phyloP scores from a whole-genome alignment of 495 filamentous ascomycete genomes.

The Lophium mytilinum region DNA sequence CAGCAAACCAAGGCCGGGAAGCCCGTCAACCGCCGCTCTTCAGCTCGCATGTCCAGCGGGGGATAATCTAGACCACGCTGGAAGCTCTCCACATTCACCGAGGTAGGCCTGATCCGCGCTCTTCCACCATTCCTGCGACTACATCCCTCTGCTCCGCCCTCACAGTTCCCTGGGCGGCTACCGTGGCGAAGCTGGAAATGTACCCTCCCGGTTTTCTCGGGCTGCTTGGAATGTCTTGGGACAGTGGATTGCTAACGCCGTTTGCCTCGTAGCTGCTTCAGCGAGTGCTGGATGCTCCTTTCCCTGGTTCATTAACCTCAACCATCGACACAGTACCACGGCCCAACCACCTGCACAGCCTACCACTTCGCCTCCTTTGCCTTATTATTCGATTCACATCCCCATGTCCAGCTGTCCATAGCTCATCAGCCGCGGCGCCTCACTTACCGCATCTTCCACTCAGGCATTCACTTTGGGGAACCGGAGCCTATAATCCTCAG shows the following conservation, averaged over 20 bases:
- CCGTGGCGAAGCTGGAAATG: neutral
- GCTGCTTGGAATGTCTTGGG: neutral
- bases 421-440: constrained; percentile 14
- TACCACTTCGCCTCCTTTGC: constrained; percentile 6
- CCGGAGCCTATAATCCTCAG: constrained; percentile 10
- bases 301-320: neutral
- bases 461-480: constrained; percentile 8
- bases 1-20: too few species aligned
- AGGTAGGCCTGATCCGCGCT: constrained; percentile 15
- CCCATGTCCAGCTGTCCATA: constrained; percentile 13
- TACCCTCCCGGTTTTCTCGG: neutral
- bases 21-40: too few species aligned
- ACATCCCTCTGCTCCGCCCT: constrained; percentile 1
- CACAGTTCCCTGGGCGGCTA: constrained; percentile 4
- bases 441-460: constrained; percentile 11
- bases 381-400: constrained; percentile 16
- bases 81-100: neutral
- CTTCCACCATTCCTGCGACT: neutral
- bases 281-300: neutral
- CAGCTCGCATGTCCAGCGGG: too few species aligned
- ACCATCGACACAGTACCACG: neutral
- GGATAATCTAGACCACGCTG: too few species aligned
- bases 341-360: constrained; percentile 8
- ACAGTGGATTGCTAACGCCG: neutral
- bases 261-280: neutral